Conservation (phyloP, 257 asterid species). For the Catharanthus roseus region DNA sequence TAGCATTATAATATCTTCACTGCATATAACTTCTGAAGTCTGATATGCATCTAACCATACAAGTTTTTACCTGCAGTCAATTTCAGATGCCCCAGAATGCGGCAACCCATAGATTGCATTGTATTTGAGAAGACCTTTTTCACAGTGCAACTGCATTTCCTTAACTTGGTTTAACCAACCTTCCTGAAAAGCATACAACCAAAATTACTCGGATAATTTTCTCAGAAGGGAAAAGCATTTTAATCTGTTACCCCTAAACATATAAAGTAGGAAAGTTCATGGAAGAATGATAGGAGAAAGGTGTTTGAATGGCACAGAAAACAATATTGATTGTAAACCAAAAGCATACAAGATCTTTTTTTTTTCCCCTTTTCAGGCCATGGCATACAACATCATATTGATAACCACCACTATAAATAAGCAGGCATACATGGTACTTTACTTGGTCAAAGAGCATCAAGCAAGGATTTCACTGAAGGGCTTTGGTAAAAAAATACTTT, state of each 20-base stretch:
- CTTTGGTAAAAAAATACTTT: not conserved
- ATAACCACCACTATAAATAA: not conserved
- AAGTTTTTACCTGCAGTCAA: slow-evolving; percentile 40
- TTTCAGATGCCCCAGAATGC: slow-evolving; percentile 25
- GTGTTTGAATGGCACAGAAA: not conserved
- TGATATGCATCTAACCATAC: not conserved
- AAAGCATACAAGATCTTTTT: not conserved
- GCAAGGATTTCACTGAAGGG: not conserved
- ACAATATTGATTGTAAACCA: not conserved
- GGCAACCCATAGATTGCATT: slow-evolving; percentile 26
- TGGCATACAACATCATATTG: not conserved
- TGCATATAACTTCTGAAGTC: not conserved
- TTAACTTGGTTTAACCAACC: slow-evolving; percentile 78
- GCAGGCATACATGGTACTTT: not conserved
- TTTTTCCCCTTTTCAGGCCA: too few species aligned
- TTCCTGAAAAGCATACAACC: slow-evolving; percentile 49
- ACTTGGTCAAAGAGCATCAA: not conserved
- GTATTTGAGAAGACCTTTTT: slow-evolving; percentile 47
- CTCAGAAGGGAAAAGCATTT: not conserved
- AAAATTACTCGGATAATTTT: not conserved
- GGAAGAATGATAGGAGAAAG: not conserved
- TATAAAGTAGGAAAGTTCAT: not conserved
- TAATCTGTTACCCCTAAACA: not conserved
- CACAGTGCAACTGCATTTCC: slow-evolving; percentile 84
- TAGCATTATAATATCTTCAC: not conserved